Evolutionary conservation across 2,329 filamentous ascomycete species (phyloP).

Genomic region (Fusarium xyrophilum): DNA sequence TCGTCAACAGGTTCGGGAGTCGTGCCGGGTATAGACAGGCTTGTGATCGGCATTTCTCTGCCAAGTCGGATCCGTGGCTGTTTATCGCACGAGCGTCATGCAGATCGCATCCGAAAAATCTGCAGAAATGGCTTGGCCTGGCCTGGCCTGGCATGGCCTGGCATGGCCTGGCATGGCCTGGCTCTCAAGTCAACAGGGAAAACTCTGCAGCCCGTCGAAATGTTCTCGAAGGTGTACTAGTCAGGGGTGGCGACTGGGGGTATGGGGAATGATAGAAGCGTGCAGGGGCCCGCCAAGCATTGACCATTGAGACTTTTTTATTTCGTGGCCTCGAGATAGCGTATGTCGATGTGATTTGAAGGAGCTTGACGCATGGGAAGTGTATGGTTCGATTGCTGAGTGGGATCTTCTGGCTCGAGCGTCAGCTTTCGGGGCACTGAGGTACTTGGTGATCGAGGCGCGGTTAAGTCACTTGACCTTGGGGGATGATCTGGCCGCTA

Average conservation of each 20-base stretch:
- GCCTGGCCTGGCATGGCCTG: slow-evolving; percentile 4
- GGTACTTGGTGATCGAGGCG: slow-evolving; percentile 4
- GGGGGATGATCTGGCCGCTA: background rate
- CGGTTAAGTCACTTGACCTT: slow-evolving; percentile 17
- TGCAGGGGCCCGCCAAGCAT: slow-evolving; percentile 13
- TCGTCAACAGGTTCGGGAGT: background rate
- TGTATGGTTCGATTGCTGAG: slow-evolving; percentile 13
- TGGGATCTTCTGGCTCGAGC: background rate
- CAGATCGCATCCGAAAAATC: slow-evolving; percentile 7
- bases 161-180: slow-evolving; percentile 1
- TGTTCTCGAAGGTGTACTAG: slow-evolving; percentile 31
- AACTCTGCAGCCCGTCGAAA: slow-evolving; percentile 11
- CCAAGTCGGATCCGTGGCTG: slow-evolving; percentile 13
- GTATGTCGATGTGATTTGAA: background rate
- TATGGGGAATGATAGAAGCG: slow-evolving; percentile 12
- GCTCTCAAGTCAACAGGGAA: too few species aligned
- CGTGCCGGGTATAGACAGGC: background rate
- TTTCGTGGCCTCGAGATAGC: background rate
- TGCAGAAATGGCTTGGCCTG: slow-evolving; percentile 15
- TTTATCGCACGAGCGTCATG: slow-evolving; percentile 19
- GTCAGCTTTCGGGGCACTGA: background rate
- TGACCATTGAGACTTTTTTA: slow-evolving; percentile 20
- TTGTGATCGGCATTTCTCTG: background rate
- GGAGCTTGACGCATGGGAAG: background rate
- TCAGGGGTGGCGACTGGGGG: slow-evolving; percentile 13